phyloP scores from a whole-genome alignment of 331 rosid species.

The Prunus yedoensis region DNA sequence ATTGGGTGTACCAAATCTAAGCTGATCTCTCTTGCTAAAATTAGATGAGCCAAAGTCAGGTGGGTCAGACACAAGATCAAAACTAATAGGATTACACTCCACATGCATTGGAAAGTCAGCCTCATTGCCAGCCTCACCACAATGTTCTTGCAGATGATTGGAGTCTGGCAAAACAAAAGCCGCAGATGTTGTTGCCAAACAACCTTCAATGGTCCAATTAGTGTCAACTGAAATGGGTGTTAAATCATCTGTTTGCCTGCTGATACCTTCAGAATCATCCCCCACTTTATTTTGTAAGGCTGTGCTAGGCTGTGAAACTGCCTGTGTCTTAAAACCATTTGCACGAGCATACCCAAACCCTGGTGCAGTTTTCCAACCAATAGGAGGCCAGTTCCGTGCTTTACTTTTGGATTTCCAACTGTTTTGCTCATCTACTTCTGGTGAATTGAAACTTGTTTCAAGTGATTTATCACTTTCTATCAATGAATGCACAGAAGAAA shows the following conservation, averaged over 20 bases:
- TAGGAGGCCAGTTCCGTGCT: slow-evolving; percentile 72
- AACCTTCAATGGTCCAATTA: slow-evolving; percentile 48
- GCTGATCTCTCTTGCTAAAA: slow-evolving; percentile 46
- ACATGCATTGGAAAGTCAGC: slow-evolving; percentile 18
- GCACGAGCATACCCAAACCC: slow-evolving; percentile 66
- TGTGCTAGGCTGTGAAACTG: slow-evolving; percentile 31
- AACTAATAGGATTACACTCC: slow-evolving; percentile 27
- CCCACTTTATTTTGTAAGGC: slow-evolving; percentile 24
- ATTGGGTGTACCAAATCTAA: slow-evolving; percentile 53
- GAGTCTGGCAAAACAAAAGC: slow-evolving; percentile 38
- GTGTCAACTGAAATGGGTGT: slow-evolving; percentile 41
- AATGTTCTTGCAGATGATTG: slow-evolving; percentile 33
- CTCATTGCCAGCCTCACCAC: slow-evolving; percentile 27
- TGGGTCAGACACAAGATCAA: slow-evolving; percentile 24
- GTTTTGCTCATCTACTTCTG: slow-evolving; percentile 34
- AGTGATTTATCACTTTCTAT: slow-evolving; percentile 31
- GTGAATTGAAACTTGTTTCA: slow-evolving; percentile 24
- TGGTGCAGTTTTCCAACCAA: slow-evolving; percentile 86
- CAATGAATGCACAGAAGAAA: slow-evolving; percentile 34
- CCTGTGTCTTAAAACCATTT: slow-evolving; percentile 60
- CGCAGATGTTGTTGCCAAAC: slow-evolving; percentile 26
- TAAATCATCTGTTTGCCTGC: slow-evolving; percentile 23
- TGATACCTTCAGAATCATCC: slow-evolving; percentile 35
- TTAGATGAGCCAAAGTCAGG: slow-evolving; percentile 19
- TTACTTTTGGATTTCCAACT: slow-evolving; percentile 43